Conservation (phyloP, 23 red algal species). For the Cyanidioschyzon merolae region DNA sequence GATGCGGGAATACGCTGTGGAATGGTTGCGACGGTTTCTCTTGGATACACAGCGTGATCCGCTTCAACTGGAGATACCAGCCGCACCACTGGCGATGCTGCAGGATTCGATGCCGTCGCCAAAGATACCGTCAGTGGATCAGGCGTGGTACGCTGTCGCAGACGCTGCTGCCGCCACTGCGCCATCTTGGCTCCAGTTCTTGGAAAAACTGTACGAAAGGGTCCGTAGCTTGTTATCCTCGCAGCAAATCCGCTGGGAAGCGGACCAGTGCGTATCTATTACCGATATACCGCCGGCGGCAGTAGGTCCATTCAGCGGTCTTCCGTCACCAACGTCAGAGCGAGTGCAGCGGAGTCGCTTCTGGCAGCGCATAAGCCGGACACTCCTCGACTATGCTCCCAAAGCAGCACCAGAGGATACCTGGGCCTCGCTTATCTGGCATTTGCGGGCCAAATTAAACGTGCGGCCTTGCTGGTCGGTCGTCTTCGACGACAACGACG, state of each 20-base stretch:
- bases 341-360: background rate
- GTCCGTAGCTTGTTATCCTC: background rate
- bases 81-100: no score
- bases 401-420: background rate
- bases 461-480: background rate
- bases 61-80: no score
- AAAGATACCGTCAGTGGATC: no score
- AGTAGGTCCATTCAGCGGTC: background rate
- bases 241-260: background rate
- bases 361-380: background rate
- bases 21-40: background rate
- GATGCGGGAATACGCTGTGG: slow-evolving; percentile 2
- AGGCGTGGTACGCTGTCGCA: no score
- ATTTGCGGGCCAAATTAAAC: background rate
- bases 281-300: background rate
- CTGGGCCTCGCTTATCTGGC: background rate
- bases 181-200: background rate
- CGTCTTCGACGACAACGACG: background rate
- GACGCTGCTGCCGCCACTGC: no score
- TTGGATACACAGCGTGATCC: no score
- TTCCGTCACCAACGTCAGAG: background rate
- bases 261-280: background rate
- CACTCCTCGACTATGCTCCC: background rate
- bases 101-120: no score
- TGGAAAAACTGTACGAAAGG: background rate